Conservation (phyloP, 1,139 yeast genomes). For the Pneumocystis murina region DNA sequence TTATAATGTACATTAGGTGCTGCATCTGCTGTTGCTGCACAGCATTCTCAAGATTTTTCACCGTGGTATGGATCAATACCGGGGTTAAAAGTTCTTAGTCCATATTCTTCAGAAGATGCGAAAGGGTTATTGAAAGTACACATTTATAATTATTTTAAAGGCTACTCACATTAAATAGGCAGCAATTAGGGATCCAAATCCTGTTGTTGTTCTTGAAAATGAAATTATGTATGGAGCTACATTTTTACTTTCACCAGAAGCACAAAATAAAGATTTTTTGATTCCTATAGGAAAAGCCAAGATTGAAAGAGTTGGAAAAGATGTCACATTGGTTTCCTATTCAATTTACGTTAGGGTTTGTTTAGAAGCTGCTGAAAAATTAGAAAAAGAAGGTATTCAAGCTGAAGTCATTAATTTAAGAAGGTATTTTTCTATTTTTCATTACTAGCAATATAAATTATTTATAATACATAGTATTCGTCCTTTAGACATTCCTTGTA, state of each 20-base stretch:
- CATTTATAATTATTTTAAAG: neutral
- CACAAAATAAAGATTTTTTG: conserved; percentile 70
- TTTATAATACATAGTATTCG: conserved; percentile 40
- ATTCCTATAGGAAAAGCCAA: conserved; percentile 93
- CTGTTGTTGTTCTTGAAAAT: conserved; percentile 88
- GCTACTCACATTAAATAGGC: conserved; percentile 27
- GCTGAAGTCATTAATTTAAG: conserved; percentile 94
- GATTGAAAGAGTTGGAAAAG: conserved; percentile 83
- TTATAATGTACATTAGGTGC: conserved; percentile 97
- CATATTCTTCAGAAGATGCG: conserved; percentile 90
- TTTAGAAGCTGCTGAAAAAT: conserved; percentile 74
- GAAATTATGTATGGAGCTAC: conserved; percentile 88
- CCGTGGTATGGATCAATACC: conserved; percentile 99
- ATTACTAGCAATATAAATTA: neutral
- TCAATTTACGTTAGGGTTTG: conserved; percentile 79
- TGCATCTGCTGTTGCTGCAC: conserved; percentile 99
- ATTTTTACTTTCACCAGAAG: conserved; percentile 82
- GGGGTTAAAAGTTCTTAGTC: conserved; percentile 90
- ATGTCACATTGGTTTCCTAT: conserved; percentile 79
- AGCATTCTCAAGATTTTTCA: conserved; percentile 94
- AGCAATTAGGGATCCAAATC: conserved; percentile 96
- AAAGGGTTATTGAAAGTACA: conserved; percentile 71
- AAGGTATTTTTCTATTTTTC: conserved; percentile 19
- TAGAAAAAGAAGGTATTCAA: conserved; percentile 70
- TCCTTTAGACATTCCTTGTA: conserved; percentile 84